A percentile compares a stretch with the other conserved stretches of the same genome.
Evolutionary conservation across 2,329 filamentous ascomycete genomes (phyloP).

Genomic region (Knufia petricola): DNA sequence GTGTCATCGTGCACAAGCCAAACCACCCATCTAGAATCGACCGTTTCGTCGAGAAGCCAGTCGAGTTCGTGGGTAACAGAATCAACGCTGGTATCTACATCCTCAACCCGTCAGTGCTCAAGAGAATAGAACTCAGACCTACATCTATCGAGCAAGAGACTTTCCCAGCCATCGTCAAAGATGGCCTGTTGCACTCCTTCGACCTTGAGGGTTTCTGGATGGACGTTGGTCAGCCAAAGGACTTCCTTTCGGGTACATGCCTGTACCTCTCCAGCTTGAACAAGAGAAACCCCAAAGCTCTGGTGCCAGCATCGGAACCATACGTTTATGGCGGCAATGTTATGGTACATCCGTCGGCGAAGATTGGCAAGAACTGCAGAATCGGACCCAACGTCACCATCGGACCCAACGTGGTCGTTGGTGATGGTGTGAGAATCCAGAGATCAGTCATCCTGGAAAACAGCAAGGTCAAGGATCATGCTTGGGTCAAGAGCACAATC

Average conservation of each 20-base stretch:
- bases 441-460: constrained; percentile 81
- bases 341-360: constrained; percentile 83
- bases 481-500: constrained; percentile 97
- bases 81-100: constrained; percentile 99
- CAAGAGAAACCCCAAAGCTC: constrained; percentile 79
- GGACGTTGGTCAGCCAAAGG: constrained; percentile 97
- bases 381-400: constrained; percentile 97
- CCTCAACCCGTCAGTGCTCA: constrained; percentile 81
- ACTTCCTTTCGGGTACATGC: constrained; percentile 93
- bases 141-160: constrained; percentile 98
- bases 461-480: constrained; percentile 95
- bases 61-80: constrained; percentile 96
- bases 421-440: constrained; percentile 88
- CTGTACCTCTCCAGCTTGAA: constrained; percentile 87
- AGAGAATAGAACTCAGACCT: constrained; percentile 87
- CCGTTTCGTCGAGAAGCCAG: constrained; percentile 98
- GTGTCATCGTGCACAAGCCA: constrained; percentile 95
- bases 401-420: constrained; percentile 81
- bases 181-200: constrained; percentile 87
- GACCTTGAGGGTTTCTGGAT: constrained; percentile 98
- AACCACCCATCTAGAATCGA: constrained; percentile 86
- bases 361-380: constrained; percentile 96
- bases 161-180: constrained; percentile 85
- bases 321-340: constrained; percentile 93
- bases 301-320: constrained; percentile 62